These are phyloP conservation scores for Stephanodiscus minutulus DNA, from an alignment of 108 stramenopile genomes.

Conservation along the genomic window DNA sequence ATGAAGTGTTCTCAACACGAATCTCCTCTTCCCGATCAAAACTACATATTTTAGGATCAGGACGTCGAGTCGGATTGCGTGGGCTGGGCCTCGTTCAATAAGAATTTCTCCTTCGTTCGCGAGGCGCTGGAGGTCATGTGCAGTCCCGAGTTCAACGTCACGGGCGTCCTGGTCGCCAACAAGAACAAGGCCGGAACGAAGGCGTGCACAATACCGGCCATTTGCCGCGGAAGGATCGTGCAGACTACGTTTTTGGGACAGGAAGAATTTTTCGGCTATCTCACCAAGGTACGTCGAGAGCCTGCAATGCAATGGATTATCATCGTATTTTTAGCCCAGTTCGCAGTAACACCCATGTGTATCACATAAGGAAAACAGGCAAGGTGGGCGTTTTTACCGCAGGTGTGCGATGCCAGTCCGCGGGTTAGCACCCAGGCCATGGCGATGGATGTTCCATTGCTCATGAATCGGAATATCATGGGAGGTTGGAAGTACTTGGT, in stretches of 20 bases:
- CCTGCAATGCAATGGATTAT: not conserved
- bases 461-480: conserved; percentile 54
- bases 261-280: conserved; percentile 37
- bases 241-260: conserved; percentile 52
- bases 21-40: not conserved
- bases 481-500: conserved; percentile 55
- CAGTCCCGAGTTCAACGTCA: conserved; percentile 48
- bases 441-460: conserved; percentile 45
- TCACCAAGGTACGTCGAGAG: conserved; percentile 26
- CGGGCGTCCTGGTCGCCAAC: conserved; percentile 51
- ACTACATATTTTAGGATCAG: conserved; percentile 24
- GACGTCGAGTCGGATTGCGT: conserved; percentile 48
- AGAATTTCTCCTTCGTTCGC: conserved; percentile 49
- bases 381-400: conserved; percentile 51
- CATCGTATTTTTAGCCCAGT: too few species aligned
- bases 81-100: conserved; percentile 48
- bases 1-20: not conserved
- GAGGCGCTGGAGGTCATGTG: conserved; percentile 55
- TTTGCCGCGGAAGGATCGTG: conserved; percentile 39
- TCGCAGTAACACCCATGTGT: too few species aligned
- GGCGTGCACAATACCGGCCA: conserved; percentile 40
- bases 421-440: conserved; percentile 52
- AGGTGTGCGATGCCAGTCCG: conserved; percentile 53
- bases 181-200: conserved; percentile 44
- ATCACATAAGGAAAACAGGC: too few species aligned